Base-by-base conservation (phyloP, 305 asterid genomes). In the Rubia tinctorum region DNA sequence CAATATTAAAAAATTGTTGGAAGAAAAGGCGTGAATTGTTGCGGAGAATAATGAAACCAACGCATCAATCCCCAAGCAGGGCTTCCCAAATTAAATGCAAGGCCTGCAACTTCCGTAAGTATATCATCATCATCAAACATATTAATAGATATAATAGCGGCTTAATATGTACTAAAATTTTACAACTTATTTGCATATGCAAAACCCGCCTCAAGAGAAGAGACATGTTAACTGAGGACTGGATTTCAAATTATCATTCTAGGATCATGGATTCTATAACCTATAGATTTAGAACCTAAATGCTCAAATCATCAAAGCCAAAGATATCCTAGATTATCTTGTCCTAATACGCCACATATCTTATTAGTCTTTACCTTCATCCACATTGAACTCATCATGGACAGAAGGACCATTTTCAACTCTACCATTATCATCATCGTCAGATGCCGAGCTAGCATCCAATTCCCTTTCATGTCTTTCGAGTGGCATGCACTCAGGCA, bases 401-500 rank as follows among this genome's bases (percentile, higher is more conserved):
- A 27, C 74, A 18, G 62, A 42, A 45, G 62, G 68, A 23, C 17
- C 17, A 17, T 77, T 47, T 44, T 71, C 84, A n/a, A 51, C 86
- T 60, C 71, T 61, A 15, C 15, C 69, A 13, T 78, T 80, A n/a
- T 75, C 69, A n/a, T 65, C 69, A 39, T 79, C 73, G 55, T 87
- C 96, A 0, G 96, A 84, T 43, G 61, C 83, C 4, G 97, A 88
- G 79, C 83, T 82, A 53, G 80, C 79, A 59, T 86, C 96, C 76
- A 78, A 73, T 75, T 87, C 96, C 60, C 72, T 83, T 12, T 83
- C 94, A 0, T 83, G 88, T 64, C 80, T 76, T 49, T 90, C 98
- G 40, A 90, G 88, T 66, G 89, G 96, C 84, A 88, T 79, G 8
- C 91, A 87, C 79, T 91, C 98, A 0, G 87, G 86, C 23, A 75